Percentiles rank a stretch among this genome's conserved stretches.
phyloP scores from a whole-genome alignment of 2,329 filamentous ascomycete genomes.

The Knufia fluminis region DNA sequence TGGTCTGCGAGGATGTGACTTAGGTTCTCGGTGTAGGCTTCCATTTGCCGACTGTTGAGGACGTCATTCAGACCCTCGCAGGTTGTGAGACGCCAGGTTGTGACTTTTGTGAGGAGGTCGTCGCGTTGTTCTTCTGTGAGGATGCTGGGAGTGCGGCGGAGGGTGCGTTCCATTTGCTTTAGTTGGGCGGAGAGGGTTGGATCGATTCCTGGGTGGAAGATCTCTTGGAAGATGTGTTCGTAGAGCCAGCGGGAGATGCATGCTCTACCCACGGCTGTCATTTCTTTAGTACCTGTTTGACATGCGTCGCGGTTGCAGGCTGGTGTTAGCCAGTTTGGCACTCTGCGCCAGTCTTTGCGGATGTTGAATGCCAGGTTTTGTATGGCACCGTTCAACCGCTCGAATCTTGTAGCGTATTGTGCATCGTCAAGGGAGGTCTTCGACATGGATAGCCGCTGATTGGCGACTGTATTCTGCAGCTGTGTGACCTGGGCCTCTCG shows the following conservation, averaged over 20 bases:
- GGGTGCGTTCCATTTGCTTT: conserved; percentile 79
- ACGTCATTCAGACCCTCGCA: conserved; percentile 75
- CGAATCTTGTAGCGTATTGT: conserved; percentile 84
- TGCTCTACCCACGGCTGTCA: conserved; percentile 88
- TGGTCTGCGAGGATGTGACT: conserved; percentile 60
- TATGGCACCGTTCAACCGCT: conserved; percentile 82
- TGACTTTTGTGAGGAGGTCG: conserved; percentile 73
- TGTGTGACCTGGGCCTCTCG: conserved; percentile 83
- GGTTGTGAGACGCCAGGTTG: conserved; percentile 88
- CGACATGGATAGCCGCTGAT: conserved; percentile 88
- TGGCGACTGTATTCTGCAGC: conserved; percentile 92
- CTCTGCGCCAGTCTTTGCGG: conserved; percentile 78
- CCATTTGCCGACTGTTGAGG: conserved; percentile 56
- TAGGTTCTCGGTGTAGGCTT: conserved; percentile 58
- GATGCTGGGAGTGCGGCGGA: conserved; percentile 46
- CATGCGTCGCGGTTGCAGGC: conserved; percentile 80
- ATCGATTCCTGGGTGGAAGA: conserved; percentile 86
- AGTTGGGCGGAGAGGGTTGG: conserved; percentile 64
- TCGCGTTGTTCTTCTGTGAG: conserved; percentile 52
- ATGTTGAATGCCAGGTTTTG: conserved; percentile 94
- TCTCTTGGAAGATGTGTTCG: conserved; percentile 81
- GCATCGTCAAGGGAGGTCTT: conserved; percentile 90
- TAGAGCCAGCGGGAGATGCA: conserved; percentile 84
- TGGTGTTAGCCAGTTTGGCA: conserved; percentile 70
- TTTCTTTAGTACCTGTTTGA: conserved; percentile 85